A percentile compares a stretch with the other conserved stretches of the same genome.
phyloP scores from a whole-genome alignment of 495 filamentous ascomycete genomes.

The Penicillium odoratum region DNA sequence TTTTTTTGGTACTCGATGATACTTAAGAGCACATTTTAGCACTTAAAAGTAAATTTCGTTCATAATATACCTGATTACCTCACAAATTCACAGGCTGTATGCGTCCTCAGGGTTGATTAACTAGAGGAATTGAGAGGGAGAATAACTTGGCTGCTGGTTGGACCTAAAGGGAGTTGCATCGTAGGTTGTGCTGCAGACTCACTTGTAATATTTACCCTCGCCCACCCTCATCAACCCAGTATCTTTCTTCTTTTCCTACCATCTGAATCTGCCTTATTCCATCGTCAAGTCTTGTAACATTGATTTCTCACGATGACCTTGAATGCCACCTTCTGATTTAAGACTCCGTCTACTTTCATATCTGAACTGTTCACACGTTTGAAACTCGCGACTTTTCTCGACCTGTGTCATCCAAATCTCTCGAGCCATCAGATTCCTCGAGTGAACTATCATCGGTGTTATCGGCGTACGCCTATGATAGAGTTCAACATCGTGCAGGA shows the following conservation, averaged over 20 bases:
- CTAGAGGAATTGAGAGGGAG: not conserved
- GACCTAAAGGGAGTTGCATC: too few relatives aligned
- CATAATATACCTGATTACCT: not conserved
- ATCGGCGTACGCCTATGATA: too few relatives aligned
- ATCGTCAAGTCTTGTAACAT: not conserved
- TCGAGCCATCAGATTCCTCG: not conserved
- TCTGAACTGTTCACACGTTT: not conserved
- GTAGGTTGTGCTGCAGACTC: not conserved
- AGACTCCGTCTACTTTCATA: not conserved
- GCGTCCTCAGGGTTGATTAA: not conserved
- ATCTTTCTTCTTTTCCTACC: not conserved
- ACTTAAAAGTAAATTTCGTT: slow-evolving; percentile 2
- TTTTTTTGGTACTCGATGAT: slow-evolving; percentile 2
- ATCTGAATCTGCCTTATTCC: too few relatives aligned
- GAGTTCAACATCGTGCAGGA: too few relatives aligned
- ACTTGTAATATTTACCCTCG: not conserved
- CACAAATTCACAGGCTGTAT: not conserved
- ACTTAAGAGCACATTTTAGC: not conserved
- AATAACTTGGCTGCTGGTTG: too few relatives aligned
- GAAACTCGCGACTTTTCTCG: not conserved
- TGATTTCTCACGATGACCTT: not conserved
- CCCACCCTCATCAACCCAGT: not conserved
- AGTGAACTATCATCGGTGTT: too few relatives aligned
- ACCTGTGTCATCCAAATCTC: not conserved
- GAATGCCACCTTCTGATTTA: not conserved